Conservation (phyloP, 2,329 filamentous ascomycete species). For the Curvularia hawaiiensis region DNA sequence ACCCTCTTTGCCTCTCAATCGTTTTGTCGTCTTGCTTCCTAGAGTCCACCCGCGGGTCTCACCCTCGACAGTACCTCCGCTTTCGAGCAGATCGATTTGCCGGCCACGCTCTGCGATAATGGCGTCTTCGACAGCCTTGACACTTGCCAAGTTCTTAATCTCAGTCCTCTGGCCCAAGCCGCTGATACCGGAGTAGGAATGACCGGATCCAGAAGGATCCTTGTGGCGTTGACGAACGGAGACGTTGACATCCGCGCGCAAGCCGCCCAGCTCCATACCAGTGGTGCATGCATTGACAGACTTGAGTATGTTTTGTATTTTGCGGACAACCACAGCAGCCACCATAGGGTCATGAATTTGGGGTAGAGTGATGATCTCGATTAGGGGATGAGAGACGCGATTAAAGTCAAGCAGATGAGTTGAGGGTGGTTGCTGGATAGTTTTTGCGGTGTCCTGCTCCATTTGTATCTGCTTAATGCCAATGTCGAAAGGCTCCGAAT, state of each 20-base stretch:
- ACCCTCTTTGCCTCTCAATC: conserved; percentile 89
- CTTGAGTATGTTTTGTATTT: conserved; percentile 80
- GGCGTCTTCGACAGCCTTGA: conserved; percentile 94
- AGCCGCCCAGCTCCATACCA: conserved; percentile 90
- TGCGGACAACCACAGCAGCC: conserved; percentile 85
- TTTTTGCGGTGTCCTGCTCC: conserved; percentile 98
- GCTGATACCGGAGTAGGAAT: conserved; percentile 62
- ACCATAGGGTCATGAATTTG: conserved; percentile 86
- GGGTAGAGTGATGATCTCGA: conserved; percentile 94
- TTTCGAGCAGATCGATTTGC: conserved; percentile 80
- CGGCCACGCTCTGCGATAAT: conserved; percentile 89
- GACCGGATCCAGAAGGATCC: conserved; percentile 31
- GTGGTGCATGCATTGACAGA: conserved; percentile 84
- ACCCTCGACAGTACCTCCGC: conserved; percentile 74
- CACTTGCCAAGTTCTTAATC: conserved; percentile 95
- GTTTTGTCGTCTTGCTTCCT: conserved; percentile 78
- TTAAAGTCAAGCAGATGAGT: conserved; percentile 90
- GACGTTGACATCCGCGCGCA: conserved; percentile 95
- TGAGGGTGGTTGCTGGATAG: conserved; percentile 74
- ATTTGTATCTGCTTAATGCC: conserved; percentile 94
- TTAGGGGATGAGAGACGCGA: conserved; percentile 84
- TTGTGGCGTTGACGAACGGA: conserved; percentile 68
- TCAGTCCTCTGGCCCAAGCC: conserved; percentile 86
- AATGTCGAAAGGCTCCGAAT: conserved; percentile 70
- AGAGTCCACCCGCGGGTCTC: conserved; percentile 95